Percentiles rank a stretch among this genome's conserved stretches.
phyloP scores from a whole-genome alignment of 225 moss, liverwort and hornwort species.

The Bryum argenteum region DNA sequence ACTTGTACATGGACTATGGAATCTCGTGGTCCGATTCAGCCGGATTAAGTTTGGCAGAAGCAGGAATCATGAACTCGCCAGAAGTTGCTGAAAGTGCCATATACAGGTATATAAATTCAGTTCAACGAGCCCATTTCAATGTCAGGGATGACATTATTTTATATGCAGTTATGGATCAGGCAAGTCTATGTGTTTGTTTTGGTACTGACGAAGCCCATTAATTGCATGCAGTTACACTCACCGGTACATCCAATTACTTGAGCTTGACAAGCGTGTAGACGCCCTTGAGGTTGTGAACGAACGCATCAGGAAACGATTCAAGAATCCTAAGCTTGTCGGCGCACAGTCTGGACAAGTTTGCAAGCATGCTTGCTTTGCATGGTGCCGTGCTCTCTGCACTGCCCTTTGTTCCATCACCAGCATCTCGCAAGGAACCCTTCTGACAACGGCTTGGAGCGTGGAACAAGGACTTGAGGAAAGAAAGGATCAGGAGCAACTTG shows the following conservation, averaged over 20 bases:
- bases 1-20: conserved; percentile 90
- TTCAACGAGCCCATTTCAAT: background rate
- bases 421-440: conserved; percentile 49
- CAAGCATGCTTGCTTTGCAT: conserved; percentile 88
- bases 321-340: conserved; percentile 79
- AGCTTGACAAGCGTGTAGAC: conserved; percentile 77
- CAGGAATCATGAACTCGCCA: conserved; percentile 65
- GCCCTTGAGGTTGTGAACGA: conserved; percentile 87
- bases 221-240: conserved; percentile 73
- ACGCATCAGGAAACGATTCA: conserved; percentile 91
- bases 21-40: conserved; percentile 86
- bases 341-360: conserved; percentile 83
- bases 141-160: conserved; percentile 11
- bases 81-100: conserved; percentile 82
- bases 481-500: conserved; percentile 55
- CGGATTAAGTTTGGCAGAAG: conserved; percentile 77
- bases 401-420: conserved; percentile 84
- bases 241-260: conserved; percentile 74
- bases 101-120: conserved; percentile 52
- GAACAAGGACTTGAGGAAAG: conserved; percentile 45
- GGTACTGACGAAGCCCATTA: conserved; percentile 27
- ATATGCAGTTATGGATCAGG: conserved; percentile 1
- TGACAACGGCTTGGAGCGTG: conserved; percentile 39
- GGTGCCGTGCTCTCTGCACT: conserved; percentile 91
- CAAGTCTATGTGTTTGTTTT: conserved; percentile 17